Base-by-base conservation (phyloP, 306 rosid species). In the Cicer arietinum region DNA sequence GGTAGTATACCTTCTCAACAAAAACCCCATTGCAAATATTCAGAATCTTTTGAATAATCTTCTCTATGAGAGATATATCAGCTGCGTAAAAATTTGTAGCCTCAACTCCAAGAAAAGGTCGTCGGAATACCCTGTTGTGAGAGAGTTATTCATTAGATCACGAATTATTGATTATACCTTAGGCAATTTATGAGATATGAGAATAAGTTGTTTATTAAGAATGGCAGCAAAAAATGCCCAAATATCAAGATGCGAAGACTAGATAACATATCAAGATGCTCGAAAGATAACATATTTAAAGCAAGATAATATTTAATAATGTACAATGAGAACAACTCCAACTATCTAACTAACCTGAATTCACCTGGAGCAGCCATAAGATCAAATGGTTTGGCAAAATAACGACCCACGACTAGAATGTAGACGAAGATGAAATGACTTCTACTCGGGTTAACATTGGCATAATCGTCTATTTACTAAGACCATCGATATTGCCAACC, bases 31-130 rank as follows among this genome's bases (percentile, higher is more conserved):
- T 16, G 39, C 70, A 42, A 42, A 10, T 42, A 42, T n/a, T 64
- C 2, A 16, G 39, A 64, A 42, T 1, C 52, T 64, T 42, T 16
- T 10, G 70, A 64, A 64, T 64, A 64, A 64, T 51, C 52, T 42
- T 42, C 52, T 64, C 70, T 17, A 64, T 17, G 39, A 5, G 16
- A 64, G 11, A 17, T 64, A 64, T 0, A 17, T 42, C 16, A 42
- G 9, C 52, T 17, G 52, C 14, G 6, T 64, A 42, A 1, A 64
- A 10, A 16, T 41, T 64, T 64, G 70, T 64, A 9, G 70, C 52
- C 52, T 0, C 37, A 64, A 42, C 2, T 42, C 70, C 52, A 0
- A 64, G 1, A 42, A 9, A 64, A 64, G 52, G 70, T 16, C 10
- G 52, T 9, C 52, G 7, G 14, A 64, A 3, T 6, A n/a, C 35